Percentiles rank a stretch among this genome's conserved stretches.
Evolutionary conservation across 768 basidiomycete genomes (phyloP).

Genomic region (Tricholoma flavovirens): DNA sequence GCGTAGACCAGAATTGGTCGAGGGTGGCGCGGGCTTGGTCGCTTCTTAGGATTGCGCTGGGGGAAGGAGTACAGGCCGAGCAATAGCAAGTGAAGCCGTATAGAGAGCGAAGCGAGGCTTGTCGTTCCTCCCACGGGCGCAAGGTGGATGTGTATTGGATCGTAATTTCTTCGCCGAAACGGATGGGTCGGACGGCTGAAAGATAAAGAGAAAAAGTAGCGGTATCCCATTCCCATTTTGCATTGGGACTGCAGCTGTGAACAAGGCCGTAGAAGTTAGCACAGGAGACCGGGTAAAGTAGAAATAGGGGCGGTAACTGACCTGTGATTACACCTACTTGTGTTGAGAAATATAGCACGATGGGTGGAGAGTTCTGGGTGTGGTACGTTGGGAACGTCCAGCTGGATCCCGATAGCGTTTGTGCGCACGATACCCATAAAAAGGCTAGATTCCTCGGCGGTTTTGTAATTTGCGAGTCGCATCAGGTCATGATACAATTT

Average conservation of each 20-base stretch:
- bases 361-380: constrained; percentile 24
- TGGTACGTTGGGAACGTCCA: constrained; percentile 20
- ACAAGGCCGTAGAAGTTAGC: background rate
- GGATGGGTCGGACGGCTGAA: constrained; percentile 29
- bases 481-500: constrained; percentile 22
- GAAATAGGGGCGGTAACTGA: constrained; percentile 12
- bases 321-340: constrained; percentile 38
- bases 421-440: constrained; percentile 26
- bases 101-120: constrained; percentile 13
- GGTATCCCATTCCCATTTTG: constrained; percentile 32
- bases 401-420: constrained; percentile 27
- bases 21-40: constrained; percentile 26
- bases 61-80: constrained; percentile 17
- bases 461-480: constrained; percentile 24
- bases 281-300: background rate
- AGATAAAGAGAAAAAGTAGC: constrained; percentile 26
- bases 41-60: constrained; percentile 14
- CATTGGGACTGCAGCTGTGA: constrained; percentile 35
- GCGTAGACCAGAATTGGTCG: constrained; percentile 18
- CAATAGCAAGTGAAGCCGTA: constrained; percentile 33
- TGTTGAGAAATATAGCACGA: constrained; percentile 30
- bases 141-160: constrained; percentile 27
- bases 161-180: constrained; percentile 31
- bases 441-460: constrained; percentile 6
- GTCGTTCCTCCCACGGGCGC: constrained; percentile 17